Conservation (phyloP, 305 asterid species). For the Fraxinus xanthoxyloides region DNA sequence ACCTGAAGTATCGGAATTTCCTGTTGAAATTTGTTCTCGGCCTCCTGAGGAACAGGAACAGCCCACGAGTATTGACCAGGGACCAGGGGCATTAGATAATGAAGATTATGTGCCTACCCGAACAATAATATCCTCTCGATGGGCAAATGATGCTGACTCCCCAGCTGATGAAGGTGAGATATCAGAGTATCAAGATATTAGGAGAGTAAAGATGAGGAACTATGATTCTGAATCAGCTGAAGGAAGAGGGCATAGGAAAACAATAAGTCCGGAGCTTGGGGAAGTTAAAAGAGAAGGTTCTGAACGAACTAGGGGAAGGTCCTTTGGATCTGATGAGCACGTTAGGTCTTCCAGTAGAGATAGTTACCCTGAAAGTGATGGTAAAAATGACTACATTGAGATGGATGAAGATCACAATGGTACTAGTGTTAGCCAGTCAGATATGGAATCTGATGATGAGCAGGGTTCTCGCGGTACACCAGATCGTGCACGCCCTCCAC, state of each 20-base stretch:
- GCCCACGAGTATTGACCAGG: slow-evolving; percentile 19
- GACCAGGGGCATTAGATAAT: slow-evolving; percentile 33
- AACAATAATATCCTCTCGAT: slow-evolving; percentile 70
- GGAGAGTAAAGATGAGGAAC: slow-evolving; percentile 28
- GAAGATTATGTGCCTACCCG: slow-evolving; percentile 46
- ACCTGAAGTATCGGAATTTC: slow-evolving; percentile 31
- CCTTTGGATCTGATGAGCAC: slow-evolving; percentile 53
- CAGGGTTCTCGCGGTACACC: slow-evolving; percentile 42
- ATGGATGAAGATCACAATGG: slow-evolving; percentile 41
- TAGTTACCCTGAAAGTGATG: slow-evolving; percentile 43
- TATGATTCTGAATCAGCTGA: slow-evolving; percentile 43
- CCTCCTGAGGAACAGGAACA: slow-evolving; percentile 39
- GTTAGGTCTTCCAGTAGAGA: slow-evolving; percentile 70
- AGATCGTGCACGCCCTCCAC: slow-evolving; percentile 44
- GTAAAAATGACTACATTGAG: slow-evolving; percentile 45
- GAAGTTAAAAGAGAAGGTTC: slow-evolving; percentile 52
- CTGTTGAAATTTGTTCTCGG: slow-evolving; percentile 30
- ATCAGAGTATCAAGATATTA: slow-evolving; percentile 48
- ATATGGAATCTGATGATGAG: slow-evolving; percentile 56
- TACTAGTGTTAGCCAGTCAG: slow-evolving; percentile 47
- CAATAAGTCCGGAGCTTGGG: slow-evolving; percentile 51
- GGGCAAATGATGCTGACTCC: slow-evolving; percentile 76
- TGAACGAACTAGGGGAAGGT: slow-evolving; percentile 46
- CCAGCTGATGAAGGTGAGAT: slow-evolving; percentile 83
- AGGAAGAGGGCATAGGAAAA: slow-evolving; percentile 33